These are phyloP conservation scores for Rhodocollybia butyracea DNA, from an alignment of 768 basidiomycete genomes.

Conservation along the genomic window DNA sequence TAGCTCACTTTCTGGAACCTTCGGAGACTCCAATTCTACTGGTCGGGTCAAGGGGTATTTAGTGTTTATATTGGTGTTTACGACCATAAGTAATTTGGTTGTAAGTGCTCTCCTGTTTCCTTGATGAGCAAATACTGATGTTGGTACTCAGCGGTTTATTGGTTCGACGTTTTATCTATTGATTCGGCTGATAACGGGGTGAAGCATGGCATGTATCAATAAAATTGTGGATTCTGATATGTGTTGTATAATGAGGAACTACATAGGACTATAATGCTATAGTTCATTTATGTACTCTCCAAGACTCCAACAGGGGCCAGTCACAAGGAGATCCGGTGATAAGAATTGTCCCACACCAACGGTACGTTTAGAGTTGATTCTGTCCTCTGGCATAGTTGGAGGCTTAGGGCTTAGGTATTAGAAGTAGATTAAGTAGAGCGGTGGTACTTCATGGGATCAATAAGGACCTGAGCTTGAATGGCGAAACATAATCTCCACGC, in stretches of 20 bases:
- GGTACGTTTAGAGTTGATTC: too few species aligned
- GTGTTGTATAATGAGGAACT: neutral
- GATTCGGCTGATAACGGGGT: slow-evolving; percentile 51
- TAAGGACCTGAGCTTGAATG: too few species aligned
- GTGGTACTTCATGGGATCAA: too few species aligned
- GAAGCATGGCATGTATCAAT: neutral
- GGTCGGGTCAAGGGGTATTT: slow-evolving; percentile 72
- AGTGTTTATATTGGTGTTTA: slow-evolving; percentile 77
- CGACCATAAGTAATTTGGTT: slow-evolving; percentile 72
- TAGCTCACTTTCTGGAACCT: slow-evolving; percentile 54
- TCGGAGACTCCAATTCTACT: slow-evolving; percentile 43
- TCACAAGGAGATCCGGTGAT: too few species aligned
- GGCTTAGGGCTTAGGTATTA: too few species aligned
- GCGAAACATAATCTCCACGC: too few species aligned
- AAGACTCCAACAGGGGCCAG: too few species aligned
- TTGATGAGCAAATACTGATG: neutral
- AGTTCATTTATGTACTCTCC: too few species aligned
- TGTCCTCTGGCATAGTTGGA: too few species aligned
- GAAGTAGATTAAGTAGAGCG: too few species aligned
- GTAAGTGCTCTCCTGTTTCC: slow-evolving; percentile 22
- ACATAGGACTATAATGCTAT: too few species aligned
- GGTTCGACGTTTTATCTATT: slow-evolving; percentile 57
- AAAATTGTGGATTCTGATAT: neutral
- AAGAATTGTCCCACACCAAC: too few species aligned
- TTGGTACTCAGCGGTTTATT: slow-evolving; percentile 43